These are phyloP conservation scores for Protomyces lactucae-debilis DNA, from an alignment of 1,139 yeast species.

Conservation along the genomic window DNA sequence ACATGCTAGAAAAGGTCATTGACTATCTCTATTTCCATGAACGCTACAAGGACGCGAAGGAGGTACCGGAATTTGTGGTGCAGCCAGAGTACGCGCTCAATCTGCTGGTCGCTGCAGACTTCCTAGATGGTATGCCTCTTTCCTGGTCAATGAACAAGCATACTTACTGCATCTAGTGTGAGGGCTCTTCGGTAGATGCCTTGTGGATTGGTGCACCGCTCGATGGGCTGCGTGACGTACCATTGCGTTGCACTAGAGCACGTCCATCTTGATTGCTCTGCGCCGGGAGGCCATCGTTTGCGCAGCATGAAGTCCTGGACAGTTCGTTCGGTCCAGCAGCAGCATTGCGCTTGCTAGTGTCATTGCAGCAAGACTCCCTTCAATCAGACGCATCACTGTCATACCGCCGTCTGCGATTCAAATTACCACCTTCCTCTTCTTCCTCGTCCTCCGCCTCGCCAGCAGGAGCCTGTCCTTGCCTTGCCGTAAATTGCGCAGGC, in stretches of 20 bases:
- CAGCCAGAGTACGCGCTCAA: constrained; percentile 95
- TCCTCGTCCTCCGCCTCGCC: neutral
- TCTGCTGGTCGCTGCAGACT: constrained; percentile 85
- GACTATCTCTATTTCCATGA: constrained; percentile 77
- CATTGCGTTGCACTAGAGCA: too few relatives aligned
- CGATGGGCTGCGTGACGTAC: too few relatives aligned
- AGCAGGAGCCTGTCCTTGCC: neutral
- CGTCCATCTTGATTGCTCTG: too few relatives aligned
- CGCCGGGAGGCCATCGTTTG: too few relatives aligned
- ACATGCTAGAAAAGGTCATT: constrained; percentile 66
- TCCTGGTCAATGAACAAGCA: neutral
- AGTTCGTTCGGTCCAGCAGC: too few relatives aligned
- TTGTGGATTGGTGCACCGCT: too few relatives aligned
- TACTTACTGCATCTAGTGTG: neutral
- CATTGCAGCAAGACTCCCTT: neutral
- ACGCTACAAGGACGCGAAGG: constrained; percentile 49
- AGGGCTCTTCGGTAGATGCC: neutral
- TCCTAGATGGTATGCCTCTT: constrained; percentile 51
- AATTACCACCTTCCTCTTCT: constrained; percentile 10
- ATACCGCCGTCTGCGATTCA: constrained; percentile 11
- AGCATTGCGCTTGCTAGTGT: too few relatives aligned
- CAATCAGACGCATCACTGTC: constrained; percentile 13
- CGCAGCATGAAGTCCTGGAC: too few relatives aligned
- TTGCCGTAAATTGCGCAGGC: constrained; percentile 28
- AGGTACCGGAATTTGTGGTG: constrained; percentile 77